Evolutionary conservation across 345 rosid species (phyloP), one percentile per base, ranked within the genome.

Genomic region (Triadica sebifera): DNA sequence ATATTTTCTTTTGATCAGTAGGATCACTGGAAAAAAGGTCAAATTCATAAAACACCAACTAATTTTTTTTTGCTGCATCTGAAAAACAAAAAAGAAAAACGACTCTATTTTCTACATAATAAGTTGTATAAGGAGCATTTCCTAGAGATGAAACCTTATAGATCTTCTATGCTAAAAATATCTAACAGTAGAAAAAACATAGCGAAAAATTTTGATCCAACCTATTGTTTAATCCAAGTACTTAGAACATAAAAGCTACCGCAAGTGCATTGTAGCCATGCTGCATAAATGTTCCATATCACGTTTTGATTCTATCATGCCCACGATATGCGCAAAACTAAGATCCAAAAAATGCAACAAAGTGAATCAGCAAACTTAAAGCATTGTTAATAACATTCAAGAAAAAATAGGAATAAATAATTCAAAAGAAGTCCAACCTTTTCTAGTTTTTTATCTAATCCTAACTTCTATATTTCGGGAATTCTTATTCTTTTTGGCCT

Each of bases 381-480:
- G 15, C 34, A 56, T 15, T 10, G n/a, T 69, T 11, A 61, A 17
- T 29, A 61, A 34, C n/a, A 72, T 60, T 71, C 56, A 61, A n/a
- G 37, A 29, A 60, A 25, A 3, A 50, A 29, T 19, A 20, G 24
- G 62, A 24, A 43, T 29, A 16, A 8, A 45, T 13, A 68, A 29
- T 45, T 65, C 7, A 55, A 60, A 71, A 72, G 64, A 61, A 58
- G 20, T 52, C 78, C 50, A 75, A 91, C 97, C 98, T 91, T 94
- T 67, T 87, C 97, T 39, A 92, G 97, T n/a, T 84, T 90, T 94
- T 74, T 94, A 94, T 70, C 88, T 83, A 69, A 94, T 92, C 84
- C 98, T 83, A 69, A 94, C 97, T 89, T 90, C 97, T 19, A 97
- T 97, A 72, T 90, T 94, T 12, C 92, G 92, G 60, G 98, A 94